Conservation (phyloP, 1,284 basidiomycete genomes). For the Ceratobasidium sp. region DNA sequence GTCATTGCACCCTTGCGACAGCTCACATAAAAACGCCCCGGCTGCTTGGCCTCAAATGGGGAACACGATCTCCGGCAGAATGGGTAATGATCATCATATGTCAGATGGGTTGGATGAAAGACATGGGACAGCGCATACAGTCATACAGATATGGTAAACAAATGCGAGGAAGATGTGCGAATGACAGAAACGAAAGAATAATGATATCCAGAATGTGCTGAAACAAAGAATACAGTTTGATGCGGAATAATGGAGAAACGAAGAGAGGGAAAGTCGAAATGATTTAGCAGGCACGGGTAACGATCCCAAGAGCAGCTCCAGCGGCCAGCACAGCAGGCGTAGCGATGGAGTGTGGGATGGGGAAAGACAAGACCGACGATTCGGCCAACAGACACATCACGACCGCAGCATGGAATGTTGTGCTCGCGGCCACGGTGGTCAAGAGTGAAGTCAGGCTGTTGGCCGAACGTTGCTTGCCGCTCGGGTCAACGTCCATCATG, state of each 20-base stretch:
- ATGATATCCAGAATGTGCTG: slow-evolving; percentile 27
- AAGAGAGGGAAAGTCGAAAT: slow-evolving; percentile 15
- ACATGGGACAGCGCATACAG: neutral
- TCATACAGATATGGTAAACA: neutral
- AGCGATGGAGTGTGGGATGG: slow-evolving; percentile 9
- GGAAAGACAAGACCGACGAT: slow-evolving; percentile 1
- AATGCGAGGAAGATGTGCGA: neutral
- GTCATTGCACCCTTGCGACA: slow-evolving; percentile 25
- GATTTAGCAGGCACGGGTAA: neutral
- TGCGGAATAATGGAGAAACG: slow-evolving; percentile 6
- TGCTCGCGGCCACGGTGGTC: slow-evolving; percentile 16
- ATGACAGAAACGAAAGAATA: slow-evolving; percentile 21
- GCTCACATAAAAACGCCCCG: slow-evolving; percentile 16
- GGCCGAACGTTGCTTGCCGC: neutral
- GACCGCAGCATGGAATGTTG: slow-evolving; percentile 26
- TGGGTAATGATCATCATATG: slow-evolving; percentile 18
- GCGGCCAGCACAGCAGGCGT: slow-evolving; percentile 23
- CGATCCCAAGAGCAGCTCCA: slow-evolving; percentile 25
- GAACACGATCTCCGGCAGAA: neutral
- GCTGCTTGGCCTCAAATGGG: neutral
- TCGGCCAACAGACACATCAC: slow-evolving; percentile 24
- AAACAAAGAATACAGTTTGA: slow-evolving; percentile 10
- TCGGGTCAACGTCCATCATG: neutral
- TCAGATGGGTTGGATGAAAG: neutral
- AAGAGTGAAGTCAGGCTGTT: slow-evolving; percentile 4